Conservation (phyloP, 1,139 yeast species). For the Meyerozyma smithsonii region DNA sequence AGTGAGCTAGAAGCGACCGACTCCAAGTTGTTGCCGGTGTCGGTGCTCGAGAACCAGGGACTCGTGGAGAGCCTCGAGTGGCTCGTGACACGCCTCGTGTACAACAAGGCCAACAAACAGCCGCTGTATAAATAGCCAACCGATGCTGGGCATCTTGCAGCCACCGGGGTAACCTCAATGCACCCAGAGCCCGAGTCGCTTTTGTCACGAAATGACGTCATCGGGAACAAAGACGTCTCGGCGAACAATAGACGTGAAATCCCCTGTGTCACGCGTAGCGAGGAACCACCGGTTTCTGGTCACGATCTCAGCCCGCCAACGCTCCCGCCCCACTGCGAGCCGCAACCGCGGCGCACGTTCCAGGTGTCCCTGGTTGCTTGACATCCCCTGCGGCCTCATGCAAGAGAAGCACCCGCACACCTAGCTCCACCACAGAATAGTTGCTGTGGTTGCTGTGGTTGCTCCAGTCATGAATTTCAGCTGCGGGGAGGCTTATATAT, state of each 20-base stretch:
- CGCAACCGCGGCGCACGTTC: no score
- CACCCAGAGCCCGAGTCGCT: no score
- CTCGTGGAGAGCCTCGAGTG: constrained; percentile 84
- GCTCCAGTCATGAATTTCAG: constrained; percentile 2
- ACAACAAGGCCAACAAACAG: constrained; percentile 71
- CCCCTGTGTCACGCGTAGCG: no score
- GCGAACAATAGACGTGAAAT: no score
- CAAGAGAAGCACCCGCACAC: constrained; percentile 1
- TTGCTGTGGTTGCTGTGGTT: constrained; percentile 3
- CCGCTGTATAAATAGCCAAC: constrained; percentile 45
- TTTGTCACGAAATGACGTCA: no score
- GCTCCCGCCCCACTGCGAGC: no score
- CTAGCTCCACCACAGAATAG: not conserved
- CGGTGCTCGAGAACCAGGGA: constrained; percentile 86
- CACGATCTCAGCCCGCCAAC: no score
- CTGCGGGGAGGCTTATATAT: constrained; percentile 1
- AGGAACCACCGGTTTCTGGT: no score
- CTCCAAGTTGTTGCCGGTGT: constrained; percentile 81
- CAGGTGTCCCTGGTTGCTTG: no score
- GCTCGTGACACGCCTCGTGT: constrained; percentile 69
- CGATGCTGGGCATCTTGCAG: not conserved
- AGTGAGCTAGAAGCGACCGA: constrained; percentile 85
- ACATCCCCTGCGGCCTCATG: not conserved
- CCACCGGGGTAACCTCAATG: not conserved
- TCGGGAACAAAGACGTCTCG: no score